These are phyloP conservation scores for Sicyos baderoa DNA, from an alignment of 306 rosid genomes.

Conservation along the genomic window DNA sequence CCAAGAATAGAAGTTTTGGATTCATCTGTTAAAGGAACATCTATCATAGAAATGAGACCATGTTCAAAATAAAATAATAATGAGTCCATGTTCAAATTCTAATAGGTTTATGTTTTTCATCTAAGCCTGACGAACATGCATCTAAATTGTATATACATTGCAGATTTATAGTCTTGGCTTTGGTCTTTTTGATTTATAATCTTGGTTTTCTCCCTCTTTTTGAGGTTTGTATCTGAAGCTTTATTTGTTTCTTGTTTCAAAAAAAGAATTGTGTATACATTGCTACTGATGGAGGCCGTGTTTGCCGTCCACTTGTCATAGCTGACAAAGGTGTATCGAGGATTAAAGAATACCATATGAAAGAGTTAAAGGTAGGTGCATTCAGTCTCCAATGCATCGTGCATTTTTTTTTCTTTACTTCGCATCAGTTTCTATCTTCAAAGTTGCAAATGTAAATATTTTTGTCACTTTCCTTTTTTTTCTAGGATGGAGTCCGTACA, in stretches of 20 bases:
- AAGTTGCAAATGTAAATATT: not conserved
- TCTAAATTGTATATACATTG: constrained; percentile 73
- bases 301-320: constrained; percentile 91
- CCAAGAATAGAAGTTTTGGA: too few relatives aligned
- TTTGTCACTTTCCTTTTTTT: constrained; percentile 20
- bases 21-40: too few relatives aligned
- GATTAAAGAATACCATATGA: constrained; percentile 82
- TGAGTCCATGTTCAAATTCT: too few relatives aligned
- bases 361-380: constrained; percentile 62
- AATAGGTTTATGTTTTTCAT: not conserved
- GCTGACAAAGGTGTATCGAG: constrained; percentile 82
- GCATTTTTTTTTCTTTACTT: not conserved
- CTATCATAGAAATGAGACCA: too few relatives aligned
- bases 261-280: constrained; percentile 49
- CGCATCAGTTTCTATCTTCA: not conserved
- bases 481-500: constrained; percentile 73
- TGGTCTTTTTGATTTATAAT: too few relatives aligned
- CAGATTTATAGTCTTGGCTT: constrained; percentile 9
- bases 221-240: too few relatives aligned
- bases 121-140: constrained; percentile 23
- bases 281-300: constrained; percentile 98
- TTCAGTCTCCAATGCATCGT: not conserved
- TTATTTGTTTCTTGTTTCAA: too few relatives aligned
- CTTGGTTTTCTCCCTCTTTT: too few relatives aligned
- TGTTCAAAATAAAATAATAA: too few relatives aligned